Evolutionary conservation across 768 basidiomycete genomes (phyloP), one percentile per base, ranked within the genome.

Genomic region (Solioccasus polychromus): DNA sequence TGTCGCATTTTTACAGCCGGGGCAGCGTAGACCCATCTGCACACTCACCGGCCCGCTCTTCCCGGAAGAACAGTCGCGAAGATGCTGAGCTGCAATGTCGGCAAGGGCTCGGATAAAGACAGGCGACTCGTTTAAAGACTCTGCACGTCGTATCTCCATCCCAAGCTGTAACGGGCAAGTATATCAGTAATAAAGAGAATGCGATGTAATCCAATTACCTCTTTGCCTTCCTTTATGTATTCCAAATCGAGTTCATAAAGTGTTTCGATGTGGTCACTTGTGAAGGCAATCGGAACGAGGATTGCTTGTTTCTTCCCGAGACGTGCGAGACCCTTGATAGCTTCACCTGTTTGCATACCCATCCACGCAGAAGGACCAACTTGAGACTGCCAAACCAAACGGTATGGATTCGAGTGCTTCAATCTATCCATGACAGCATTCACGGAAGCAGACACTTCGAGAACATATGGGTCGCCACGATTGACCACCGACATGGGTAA

Each of bases 231-330:
- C 68, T 83, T 84, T 46, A 77, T 77, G 60, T 98, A 96, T 65
- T 99, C 96, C 42, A 94, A 66, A 66, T 99, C 96, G 39, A 98
- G 76, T 71, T 99, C 96, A 59, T 89, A 98, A 39, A 99, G 73
- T 19, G 96, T 99, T 74, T 99, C 96, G 59, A 99, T 98, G 64
- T 99, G 96, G 68, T 99, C 96, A 64, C 88, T 93, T 12, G 96
- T 99, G 71, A 99, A 99, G 20, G 96, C 96, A 51, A 99, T 93
- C 1, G 96, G 96, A 7, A 99, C 82, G 30, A 98, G 71, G 45
- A 97, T 75, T 4, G 77, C 83, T 51, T 83, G 79, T 64, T 88
- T 90, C 63, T 75, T 79, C 24, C 86, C 87, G 31, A 89, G 70
- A 15, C 83, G 78, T 41, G 86, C 85, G 34, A 90, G 74, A 15